Evolutionary conservation across 306 rosid species (phyloP), one percentile per base, ranked within the genome.

Genomic region (Lupinus albus): DNA sequence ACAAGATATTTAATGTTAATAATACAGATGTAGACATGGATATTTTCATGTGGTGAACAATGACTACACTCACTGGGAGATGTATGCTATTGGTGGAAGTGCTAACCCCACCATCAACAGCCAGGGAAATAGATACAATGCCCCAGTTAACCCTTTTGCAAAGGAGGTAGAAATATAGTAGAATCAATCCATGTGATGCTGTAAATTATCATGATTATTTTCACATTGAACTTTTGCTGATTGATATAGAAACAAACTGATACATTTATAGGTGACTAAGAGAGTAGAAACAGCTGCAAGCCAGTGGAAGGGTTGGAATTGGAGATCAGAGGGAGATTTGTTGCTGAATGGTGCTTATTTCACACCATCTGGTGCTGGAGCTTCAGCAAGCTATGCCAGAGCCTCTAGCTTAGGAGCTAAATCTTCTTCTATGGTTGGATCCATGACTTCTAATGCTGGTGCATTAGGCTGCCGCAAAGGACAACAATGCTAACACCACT

Each of bases 81-180:
- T 93, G 98, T 93, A 93, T 64, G 98, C 98, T 52, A 93, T 93
- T 71, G 98, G 98, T 67, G 98, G 98, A 53, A 93, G 98, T 83
- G 98, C 86, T 49, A 25, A 68, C 33, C 98, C 98, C 68, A 93
- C 98, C 69, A 93, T 93, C 81, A 93, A 93, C 80, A 93, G 98
- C 83, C 98, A 93, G 85, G 98, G 98, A 42, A 92, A 92, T 67
- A 75, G 98, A 89, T 92, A 92, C 55, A 86, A 85, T 70, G 98
- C 98, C 64, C 98, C 98, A 21, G 5, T 11, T 61, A 86, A 93
- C 74, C 86, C 87, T 36, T 86, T 86, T 77, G 98, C 98, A 44
- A 93, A 93, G 73, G 98, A 93, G 98, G 98, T 91, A 84, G 53
- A 50, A 8, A 39, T 51, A 36, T 51, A 44, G 28, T 41, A 36